phyloP scores from a whole-genome alignment of 495 filamentous ascomycete genomes.

The Tuber umbilicatum region DNA sequence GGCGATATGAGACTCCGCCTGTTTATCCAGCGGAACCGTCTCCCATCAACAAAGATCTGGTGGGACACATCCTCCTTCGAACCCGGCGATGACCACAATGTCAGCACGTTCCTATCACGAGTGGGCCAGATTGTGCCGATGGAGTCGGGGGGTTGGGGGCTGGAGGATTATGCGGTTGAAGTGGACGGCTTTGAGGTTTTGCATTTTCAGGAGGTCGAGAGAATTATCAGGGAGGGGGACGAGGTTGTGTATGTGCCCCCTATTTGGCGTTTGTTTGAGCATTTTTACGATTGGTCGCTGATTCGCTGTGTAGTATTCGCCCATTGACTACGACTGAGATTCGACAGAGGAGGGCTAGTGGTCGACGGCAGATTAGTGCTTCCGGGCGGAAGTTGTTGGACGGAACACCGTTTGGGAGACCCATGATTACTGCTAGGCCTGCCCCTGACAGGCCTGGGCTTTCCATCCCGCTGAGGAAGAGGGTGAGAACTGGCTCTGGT shows the following conservation, averaged over 20 bases:
- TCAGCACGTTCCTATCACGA: constrained; percentile 75
- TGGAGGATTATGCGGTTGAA: constrained; percentile 90
- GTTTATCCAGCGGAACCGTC: constrained; percentile 68
- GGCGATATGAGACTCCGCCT: constrained; percentile 79
- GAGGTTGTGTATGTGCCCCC: constrained; percentile 63
- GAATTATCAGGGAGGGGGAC: constrained; percentile 73
- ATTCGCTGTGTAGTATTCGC: constrained; percentile 59
- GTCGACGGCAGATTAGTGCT: constrained; percentile 72
- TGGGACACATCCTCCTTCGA: constrained; percentile 55
- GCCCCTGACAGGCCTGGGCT: constrained; percentile 59
- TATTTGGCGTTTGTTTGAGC: constrained; percentile 6
- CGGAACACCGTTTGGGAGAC: constrained; percentile 79
- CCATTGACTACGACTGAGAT: constrained; percentile 70
- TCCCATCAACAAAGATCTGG: constrained; percentile 68
- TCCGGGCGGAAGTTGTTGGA: constrained; percentile 82
- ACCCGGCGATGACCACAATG: constrained; percentile 47
- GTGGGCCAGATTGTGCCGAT: constrained; percentile 78
- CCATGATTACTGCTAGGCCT: constrained; percentile 50
- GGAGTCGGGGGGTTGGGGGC: constrained; percentile 73
- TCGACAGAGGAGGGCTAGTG: constrained; percentile 64
- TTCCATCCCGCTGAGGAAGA: constrained; percentile 70
- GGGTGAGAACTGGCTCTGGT: constrained; percentile 50
- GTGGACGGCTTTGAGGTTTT: constrained; percentile 78
- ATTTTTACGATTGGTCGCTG: not conserved
- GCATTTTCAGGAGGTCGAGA: constrained; percentile 70